Evolutionary conservation across 345 rosid genomes (phyloP), one percentile per base, ranked within the genome.

Genomic region (Anacardium occidentale): DNA sequence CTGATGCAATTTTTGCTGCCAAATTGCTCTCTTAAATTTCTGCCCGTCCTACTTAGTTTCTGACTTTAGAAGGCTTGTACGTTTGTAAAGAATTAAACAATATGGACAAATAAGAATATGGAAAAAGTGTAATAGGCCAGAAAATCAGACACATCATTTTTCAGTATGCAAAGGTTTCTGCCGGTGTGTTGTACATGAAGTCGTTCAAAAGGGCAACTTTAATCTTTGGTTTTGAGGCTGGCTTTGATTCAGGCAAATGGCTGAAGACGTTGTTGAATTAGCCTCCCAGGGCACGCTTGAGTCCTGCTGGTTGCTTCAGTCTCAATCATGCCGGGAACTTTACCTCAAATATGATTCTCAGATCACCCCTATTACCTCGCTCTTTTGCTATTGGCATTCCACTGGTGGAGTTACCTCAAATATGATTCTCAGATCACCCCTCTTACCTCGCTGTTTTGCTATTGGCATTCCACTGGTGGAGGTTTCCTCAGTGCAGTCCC

Each of bases 341-440:
- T 24, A 95, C 99, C 61, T 95, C 96, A 18, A 95, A 92, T 74
- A 77, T 89, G 77, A 95, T 88, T 81, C 75, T 88, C 8, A 92
- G 74, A 74, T 89, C 89, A 0, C 99, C 99, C 72, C 85, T 82
- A 66, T 85, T 85, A 21, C 93, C 87, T 0, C 89, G 90, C 63
- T 95, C 99, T 77, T 83, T 95, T 25, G 91, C 86, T 17, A 89
- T 84, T 0, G 99, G 99, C 99, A 95, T 95, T 13, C 99, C 3
- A 95, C 95, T 0, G 97, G 88, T 6, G 99, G 90, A 56, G 96
- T 78, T 93, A 93, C 78, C 84, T 85, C 0, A 87, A 95, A 92
- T 74, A 77, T 89, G 77, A 95, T 88, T 81, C 75, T 88, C 8
- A 92, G 74, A 74, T 89, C 89, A 0, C 99, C 99, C 72, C 85